phyloP scores from a whole-genome alignment of 805 yeast species.

The Martiniozyma abietophila region DNA sequence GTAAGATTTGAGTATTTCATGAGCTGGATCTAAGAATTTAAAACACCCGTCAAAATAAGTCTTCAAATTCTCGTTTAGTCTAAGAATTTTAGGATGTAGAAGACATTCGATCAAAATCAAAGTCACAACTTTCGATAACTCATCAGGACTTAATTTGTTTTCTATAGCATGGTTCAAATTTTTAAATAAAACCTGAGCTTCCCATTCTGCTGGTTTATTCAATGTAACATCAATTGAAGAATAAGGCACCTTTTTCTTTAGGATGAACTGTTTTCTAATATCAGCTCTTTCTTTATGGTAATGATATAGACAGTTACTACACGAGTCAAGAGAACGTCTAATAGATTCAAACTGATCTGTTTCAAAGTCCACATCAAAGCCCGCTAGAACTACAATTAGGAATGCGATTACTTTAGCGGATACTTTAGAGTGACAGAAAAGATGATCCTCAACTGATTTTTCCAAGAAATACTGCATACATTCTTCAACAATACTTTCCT shows the following conservation, averaged over 20 bases:
- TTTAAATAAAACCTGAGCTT: slow-evolving; percentile 15
- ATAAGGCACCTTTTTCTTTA: slow-evolving; percentile 32
- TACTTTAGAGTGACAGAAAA: slow-evolving; percentile 10
- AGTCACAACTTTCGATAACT: slow-evolving; percentile 16
- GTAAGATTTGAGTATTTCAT: slow-evolving; percentile 14
- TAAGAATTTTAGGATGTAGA: slow-evolving; percentile 41
- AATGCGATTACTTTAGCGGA: slow-evolving; percentile 10
- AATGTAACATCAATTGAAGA: slow-evolving; percentile 17
- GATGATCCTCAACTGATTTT: slow-evolving; percentile 30
- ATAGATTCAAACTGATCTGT: slow-evolving; percentile 17
- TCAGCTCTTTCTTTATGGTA: slow-evolving; percentile 47
- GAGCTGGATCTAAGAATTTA: slow-evolving; percentile 13
- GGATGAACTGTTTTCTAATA: slow-evolving; percentile 42
- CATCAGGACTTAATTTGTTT: slow-evolving; percentile 14
- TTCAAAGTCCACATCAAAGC: slow-evolving; percentile 23
- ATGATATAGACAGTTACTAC: slow-evolving; percentile 44
- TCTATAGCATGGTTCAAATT: slow-evolving; percentile 13
- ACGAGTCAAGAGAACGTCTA: slow-evolving; percentile 31
- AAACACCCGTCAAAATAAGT: slow-evolving; percentile 30
- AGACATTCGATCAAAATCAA: slow-evolving; percentile 38
- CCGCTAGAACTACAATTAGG: slow-evolving; percentile 11
- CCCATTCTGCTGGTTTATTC: slow-evolving; percentile 20
- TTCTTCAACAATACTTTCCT: slow-evolving; percentile 28
- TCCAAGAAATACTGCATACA: slow-evolving; percentile 22
- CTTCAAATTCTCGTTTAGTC: slow-evolving; percentile 30